Conservation (phyloP, 1,139 yeast species). For the Ogataea hybrid region DNA sequence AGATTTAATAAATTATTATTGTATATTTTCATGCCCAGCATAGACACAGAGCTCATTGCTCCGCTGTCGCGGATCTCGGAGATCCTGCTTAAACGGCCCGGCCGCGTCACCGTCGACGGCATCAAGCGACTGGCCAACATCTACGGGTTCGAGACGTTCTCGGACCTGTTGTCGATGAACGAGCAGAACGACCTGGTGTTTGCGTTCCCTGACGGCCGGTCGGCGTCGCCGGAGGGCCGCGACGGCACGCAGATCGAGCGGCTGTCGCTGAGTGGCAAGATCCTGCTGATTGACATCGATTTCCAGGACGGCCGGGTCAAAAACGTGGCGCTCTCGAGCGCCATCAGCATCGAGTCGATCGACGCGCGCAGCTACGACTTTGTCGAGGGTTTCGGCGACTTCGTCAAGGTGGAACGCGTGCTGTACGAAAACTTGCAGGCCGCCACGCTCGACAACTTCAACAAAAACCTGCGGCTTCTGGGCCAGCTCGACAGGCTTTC, state of each 20-base stretch:
- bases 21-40: slow-evolving; percentile 24
- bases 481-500: slow-evolving; percentile 33
- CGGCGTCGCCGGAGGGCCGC: slow-evolving; percentile 7
- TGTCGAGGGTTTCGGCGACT: slow-evolving; percentile 23
- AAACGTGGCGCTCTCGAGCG: slow-evolving; percentile 30
- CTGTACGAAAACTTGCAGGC: slow-evolving; percentile 27
- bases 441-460: slow-evolving; percentile 31
- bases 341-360: slow-evolving; percentile 27
- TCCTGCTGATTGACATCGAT: slow-evolving; percentile 34
- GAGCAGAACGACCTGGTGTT: slow-evolving; percentile 16
- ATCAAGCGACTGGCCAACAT: slow-evolving; percentile 33
- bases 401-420: slow-evolving; percentile 26
- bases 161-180: slow-evolving; percentile 23
- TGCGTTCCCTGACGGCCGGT: slow-evolving; percentile 11
- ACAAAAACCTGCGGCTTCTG: slow-evolving; percentile 31
- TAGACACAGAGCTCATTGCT: slow-evolving; percentile 32
- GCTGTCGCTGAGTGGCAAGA: slow-evolving; percentile 31
- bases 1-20: background rate
- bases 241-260: slow-evolving; percentile 22
- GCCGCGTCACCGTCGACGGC: slow-evolving; percentile 30
- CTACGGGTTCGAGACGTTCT: slow-evolving; percentile 35
- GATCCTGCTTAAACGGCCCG: slow-evolving; percentile 32
- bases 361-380: slow-evolving; percentile 25
- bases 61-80: slow-evolving; percentile 32
- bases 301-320: slow-evolving; percentile 23